A percentile compares a stretch with the other conserved stretches of the same genome.
Conservation (phyloP, 148 eudicot species). For the Rhododendron griersonianum region DNA sequence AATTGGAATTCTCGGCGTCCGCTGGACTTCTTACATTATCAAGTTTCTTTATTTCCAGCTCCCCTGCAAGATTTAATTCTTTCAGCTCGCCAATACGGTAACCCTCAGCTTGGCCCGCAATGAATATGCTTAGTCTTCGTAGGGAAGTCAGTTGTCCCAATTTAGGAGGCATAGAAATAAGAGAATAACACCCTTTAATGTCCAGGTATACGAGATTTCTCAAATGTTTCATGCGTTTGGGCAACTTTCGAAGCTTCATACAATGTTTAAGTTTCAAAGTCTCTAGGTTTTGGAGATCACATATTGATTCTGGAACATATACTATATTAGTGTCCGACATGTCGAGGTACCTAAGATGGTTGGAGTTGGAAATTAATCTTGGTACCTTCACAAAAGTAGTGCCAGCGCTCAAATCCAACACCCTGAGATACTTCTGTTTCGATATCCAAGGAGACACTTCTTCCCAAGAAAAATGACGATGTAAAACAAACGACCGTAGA, state of each 20-base stretch:
- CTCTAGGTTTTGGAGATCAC: too few relatives aligned
- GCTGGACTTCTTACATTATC: not conserved
- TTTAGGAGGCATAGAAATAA: too few relatives aligned
- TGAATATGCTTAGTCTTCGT: not conserved
- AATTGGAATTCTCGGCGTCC: not conserved
- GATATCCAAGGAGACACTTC: too few relatives aligned
- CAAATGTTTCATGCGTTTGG: too few relatives aligned
- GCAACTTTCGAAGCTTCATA: too few relatives aligned
- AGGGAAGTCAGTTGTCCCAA: not conserved
- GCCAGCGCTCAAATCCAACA: not conserved
- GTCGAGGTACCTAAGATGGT: too few relatives aligned
- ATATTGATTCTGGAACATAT: too few relatives aligned
- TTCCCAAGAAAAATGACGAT: not conserved
- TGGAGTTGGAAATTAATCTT: too few relatives aligned
- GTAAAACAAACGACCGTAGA: not conserved
- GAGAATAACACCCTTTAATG: too few relatives aligned
- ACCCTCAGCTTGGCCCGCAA: not conserved
- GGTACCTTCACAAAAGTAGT: not conserved
- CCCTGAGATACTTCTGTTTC: not conserved
- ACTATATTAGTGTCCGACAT: too few relatives aligned
- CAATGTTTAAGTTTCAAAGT: too few relatives aligned
- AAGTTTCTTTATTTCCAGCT: not conserved
- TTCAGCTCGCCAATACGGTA: not conserved
- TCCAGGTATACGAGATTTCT: too few relatives aligned
- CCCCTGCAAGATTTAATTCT: not conserved